Base-by-base conservation (phyloP, 208 protist species). In the Dictyostelium gargantuum region DNA sequence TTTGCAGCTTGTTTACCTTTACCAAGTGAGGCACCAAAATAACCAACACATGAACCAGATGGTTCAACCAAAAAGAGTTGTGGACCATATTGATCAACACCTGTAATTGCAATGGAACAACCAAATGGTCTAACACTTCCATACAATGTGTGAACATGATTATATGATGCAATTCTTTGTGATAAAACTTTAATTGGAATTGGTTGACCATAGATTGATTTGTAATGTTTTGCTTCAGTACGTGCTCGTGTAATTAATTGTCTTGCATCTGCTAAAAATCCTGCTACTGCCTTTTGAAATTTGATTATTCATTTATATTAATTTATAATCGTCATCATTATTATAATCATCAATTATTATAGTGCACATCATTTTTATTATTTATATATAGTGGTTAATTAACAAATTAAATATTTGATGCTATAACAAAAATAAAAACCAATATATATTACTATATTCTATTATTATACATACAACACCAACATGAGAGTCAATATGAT, bases 1-100 rank as follows among this genome's bases (percentile, higher is more conserved):
- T 99, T 99, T n/a, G 98, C 98, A 15, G 98, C 96, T 63, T 98
- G 98, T 95, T 99, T 99, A 23, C 96, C 98, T 94, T 99, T 99
- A 29, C 99, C 99, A n/a, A 99, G 94, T 21, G 99, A 98, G 70
- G 97, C 94, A 26, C 96, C 99, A 93, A 98, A 98, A 96, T 99
- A 99, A 8, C 98, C 98, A 35, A 84, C n/a, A 80, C 50, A 86
- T 50, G 73, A 77, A 91, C 98, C 98, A 66, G 98, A 99, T 15
- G 99, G 99, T 91, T 99, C 99, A 82, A 99, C 97, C 80, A 99
- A 96, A 95, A 97, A 99, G 21, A 99, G 96, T 95, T 99, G 97
- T 80, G 98, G 98, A 32, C 98, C 98, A 63, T 99, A 96, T 80
- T 76, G 42, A 46, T 98, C 96, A 29, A 97, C 96, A 95, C 98